Evolutionary conservation across 2,329 filamentous ascomycete species (phyloP).

Genomic region (Leptosphaerulina australis): DNA sequence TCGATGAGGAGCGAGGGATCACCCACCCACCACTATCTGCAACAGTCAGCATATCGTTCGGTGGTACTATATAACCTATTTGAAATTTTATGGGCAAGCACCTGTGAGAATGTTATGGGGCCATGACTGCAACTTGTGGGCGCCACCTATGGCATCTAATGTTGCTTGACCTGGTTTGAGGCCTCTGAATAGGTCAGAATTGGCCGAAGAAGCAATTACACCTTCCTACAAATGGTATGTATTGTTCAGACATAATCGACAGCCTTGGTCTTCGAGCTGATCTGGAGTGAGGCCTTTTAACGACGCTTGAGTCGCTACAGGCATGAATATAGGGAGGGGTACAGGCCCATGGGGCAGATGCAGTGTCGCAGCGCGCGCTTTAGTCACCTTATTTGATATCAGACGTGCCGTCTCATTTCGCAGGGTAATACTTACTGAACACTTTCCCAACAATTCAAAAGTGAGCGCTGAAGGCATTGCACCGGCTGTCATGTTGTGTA

Average conservation of each 20-base stretch:
- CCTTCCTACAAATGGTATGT: conserved; percentile 78
- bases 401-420: not conserved
- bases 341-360: conserved; percentile 91
- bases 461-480: conserved; percentile 47
- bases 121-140: conserved; percentile 95
- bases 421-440: conserved; percentile 35
- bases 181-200: conserved; percentile 57
- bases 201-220: not conserved
- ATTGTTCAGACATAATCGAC: conserved; percentile 93
- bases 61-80: not conserved
- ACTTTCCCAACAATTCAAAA: conserved; percentile 49
- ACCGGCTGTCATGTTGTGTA: conserved; percentile 37
- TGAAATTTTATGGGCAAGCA: conserved; percentile 25
- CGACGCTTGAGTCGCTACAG: conserved; percentile 94
- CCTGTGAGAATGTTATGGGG: conserved; percentile 88
- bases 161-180: conserved; percentile 92
- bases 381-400: conserved; percentile 71
- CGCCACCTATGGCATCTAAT: conserved; percentile 84
- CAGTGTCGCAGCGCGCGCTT: conserved; percentile 86
- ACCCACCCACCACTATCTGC: conserved; percentile 56
- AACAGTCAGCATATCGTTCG: conserved; percentile 33
- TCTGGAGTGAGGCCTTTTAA: conserved; percentile 92
- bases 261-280: conserved; percentile 87
- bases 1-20: conserved; percentile 24
- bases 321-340: conserved; percentile 94